These are phyloP conservation scores for Pterulicium gracile DNA, from an alignment of 1,284 basidiomycete genomes.

Conservation along the genomic window DNA sequence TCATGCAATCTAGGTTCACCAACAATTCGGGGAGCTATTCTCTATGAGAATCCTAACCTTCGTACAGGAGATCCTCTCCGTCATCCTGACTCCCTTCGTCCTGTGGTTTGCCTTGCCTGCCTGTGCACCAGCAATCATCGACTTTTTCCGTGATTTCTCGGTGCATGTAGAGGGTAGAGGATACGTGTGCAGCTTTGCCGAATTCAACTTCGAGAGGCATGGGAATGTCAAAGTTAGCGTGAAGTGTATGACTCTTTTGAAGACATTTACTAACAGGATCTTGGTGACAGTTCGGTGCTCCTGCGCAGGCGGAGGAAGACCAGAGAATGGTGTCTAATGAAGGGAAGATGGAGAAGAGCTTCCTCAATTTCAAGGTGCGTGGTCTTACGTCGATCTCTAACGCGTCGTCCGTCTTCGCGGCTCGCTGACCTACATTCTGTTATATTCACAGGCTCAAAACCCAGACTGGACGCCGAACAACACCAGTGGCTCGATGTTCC, in stretches of 20 bases:
- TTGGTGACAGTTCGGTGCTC: slow-evolving; percentile 71
- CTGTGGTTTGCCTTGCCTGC: slow-evolving; percentile 86
- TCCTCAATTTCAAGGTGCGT: slow-evolving; percentile 84
- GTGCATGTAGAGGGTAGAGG: slow-evolving; percentile 95
- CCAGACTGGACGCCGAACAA: slow-evolving; percentile 91
- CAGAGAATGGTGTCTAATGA: slow-evolving; percentile 76
- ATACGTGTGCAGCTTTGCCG: slow-evolving; percentile 96
- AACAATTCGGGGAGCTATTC: slow-evolving; percentile 84
- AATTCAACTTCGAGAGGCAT: slow-evolving; percentile 92
- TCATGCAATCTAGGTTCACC: slow-evolving; percentile 55
- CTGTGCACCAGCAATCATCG: slow-evolving; percentile 83
- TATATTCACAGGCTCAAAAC: slow-evolving; percentile 60
- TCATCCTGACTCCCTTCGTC: slow-evolving; percentile 89
- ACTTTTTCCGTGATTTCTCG: slow-evolving; percentile 95
- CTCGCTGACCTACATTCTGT: slow-evolving; percentile 1
- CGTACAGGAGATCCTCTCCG: slow-evolving; percentile 79
- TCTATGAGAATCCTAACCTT: slow-evolving; percentile 85
- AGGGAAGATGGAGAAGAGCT: slow-evolving; percentile 97
- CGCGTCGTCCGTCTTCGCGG: no score
- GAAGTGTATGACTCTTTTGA: neutral
- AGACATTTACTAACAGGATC: no score
- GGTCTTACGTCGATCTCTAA: neutral
- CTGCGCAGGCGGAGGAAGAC: slow-evolving; percentile 50
- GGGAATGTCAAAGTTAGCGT: slow-evolving; percentile 67
- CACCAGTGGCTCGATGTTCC: slow-evolving; percentile 75